These are phyloP conservation scores for Eragrostis nindensis DNA, from an alignment of 176 grass and related monocot species.

Conservation along the genomic window DNA sequence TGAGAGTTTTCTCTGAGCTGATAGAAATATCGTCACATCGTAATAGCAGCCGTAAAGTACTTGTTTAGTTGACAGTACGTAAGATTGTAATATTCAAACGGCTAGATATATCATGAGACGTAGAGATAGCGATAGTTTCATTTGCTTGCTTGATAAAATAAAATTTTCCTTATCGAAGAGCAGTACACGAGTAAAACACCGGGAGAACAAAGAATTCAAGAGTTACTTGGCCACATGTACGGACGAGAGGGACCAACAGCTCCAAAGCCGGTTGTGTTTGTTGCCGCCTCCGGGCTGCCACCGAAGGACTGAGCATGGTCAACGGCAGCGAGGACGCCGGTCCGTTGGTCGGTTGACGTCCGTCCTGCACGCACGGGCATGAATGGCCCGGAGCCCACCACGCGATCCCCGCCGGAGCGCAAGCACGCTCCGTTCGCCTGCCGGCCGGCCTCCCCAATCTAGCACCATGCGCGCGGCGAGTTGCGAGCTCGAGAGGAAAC, in stretches of 20 bases:
- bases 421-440: conserved; percentile 25
- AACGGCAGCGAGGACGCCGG: conserved; percentile 51
- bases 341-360: conserved; percentile 43
- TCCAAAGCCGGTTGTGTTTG: conserved; percentile 41
- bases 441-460: not conserved
- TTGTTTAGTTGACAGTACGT: too few species aligned
- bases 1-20: not conserved
- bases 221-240: not conserved
- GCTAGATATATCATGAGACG: too few species aligned
- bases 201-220: not conserved
- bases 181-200: not conserved
- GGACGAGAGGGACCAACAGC: too few species aligned
- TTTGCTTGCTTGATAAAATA: too few species aligned
- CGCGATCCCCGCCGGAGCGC: conserved; percentile 34
- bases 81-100: too few species aligned
- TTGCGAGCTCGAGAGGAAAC: not conserved
- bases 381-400: conserved; percentile 38
- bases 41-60: not conserved
- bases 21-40: not conserved
- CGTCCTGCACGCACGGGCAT: conserved; percentile 36
- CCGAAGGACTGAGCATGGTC: conserved; percentile 45
- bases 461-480: not conserved
- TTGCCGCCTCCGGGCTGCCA: conserved; percentile 16
- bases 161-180: too few species aligned
- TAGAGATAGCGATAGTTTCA: too few species aligned